These are phyloP conservation scores for Diaporthe amygdali DNA, from an alignment of 2,329 filamentous ascomycete genomes.

Conservation along the genomic window DNA sequence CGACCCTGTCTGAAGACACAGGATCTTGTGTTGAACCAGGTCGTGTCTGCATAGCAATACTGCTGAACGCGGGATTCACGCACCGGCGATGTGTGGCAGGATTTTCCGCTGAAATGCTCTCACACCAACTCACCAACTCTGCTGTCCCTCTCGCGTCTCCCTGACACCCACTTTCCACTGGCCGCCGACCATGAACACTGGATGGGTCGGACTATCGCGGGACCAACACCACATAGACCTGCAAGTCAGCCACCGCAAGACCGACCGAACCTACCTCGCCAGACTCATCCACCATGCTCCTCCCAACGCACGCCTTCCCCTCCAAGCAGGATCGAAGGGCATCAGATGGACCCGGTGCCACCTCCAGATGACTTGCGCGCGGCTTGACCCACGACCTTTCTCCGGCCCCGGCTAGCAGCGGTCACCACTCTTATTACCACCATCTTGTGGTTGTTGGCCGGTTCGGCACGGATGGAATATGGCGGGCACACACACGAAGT, in stretches of 20 bases:
- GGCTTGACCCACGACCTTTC: slow-evolving; percentile 1
- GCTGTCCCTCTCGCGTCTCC: too few relatives aligned
- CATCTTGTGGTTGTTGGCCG: not conserved
- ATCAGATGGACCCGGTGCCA: not conserved
- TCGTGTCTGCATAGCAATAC: not conserved
- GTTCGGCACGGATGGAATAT: not conserved
- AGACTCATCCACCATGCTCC: not conserved
- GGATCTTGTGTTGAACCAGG: not conserved
- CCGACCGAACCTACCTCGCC: not conserved
- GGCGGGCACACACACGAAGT: not conserved
- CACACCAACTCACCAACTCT: not conserved
- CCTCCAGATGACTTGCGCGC: not conserved
- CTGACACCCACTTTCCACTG: not conserved
- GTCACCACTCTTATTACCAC: not conserved
- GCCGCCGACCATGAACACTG: slow-evolving; percentile 1
- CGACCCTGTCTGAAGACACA: not conserved
- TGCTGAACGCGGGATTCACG: not conserved
- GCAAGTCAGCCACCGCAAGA: not conserved
- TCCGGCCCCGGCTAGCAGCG: not conserved
- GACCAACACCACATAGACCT: not conserved
- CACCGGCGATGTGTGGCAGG: not conserved
- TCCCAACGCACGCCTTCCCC: not conserved
- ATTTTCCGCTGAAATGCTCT: not conserved
- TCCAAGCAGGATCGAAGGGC: not conserved
- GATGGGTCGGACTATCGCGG: not conserved